Percentiles rank a stretch among this genome's conserved stretches.
These are phyloP conservation scores for Colletotrichum eremochloae DNA, from an alignment of 2,329 filamentous ascomycete genomes.

Conservation along the genomic window DNA sequence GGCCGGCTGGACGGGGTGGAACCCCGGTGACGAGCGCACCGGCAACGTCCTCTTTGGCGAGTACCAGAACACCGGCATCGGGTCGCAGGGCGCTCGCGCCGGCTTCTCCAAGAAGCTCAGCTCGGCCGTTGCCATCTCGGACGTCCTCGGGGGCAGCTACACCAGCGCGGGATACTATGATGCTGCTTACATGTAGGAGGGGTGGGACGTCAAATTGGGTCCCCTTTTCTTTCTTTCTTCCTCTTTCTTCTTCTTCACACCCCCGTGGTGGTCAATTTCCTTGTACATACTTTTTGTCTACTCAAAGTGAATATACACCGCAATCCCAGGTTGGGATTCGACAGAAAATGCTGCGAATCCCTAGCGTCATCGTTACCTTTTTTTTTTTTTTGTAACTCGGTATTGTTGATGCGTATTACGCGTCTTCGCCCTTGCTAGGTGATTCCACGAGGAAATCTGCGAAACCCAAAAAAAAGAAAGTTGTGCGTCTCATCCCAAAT, in stretches of 20 bases:
- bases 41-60: conserved; percentile 69
- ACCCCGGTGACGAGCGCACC: conserved; percentile 60
- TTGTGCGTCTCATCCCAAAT: neutral
- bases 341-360: neutral
- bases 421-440: neutral
- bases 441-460: neutral
- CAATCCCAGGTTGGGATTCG: neutral
- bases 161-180: conserved; percentile 47
- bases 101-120: conserved; percentile 55
- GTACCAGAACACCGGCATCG: conserved; percentile 70
- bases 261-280: neutral
- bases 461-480: neutral
- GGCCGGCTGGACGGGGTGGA: conserved; percentile 72
- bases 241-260: neutral
- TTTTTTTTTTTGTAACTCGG: no score
- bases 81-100: conserved; percentile 66
- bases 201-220: neutral
- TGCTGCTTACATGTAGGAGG: conserved; percentile 45
- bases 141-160: conserved; percentile 48
- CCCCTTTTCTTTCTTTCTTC: neutral
- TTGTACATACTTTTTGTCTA: conserved; percentile 15
- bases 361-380: neutral
- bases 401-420: neutral
- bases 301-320: neutral
- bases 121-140: conserved; percentile 51